Percentiles rank a stretch among this genome's conserved stretches.
These are phyloP conservation scores for Elongisporangium senticosum DNA, from an alignment of 352 stramenopile genomes.

Conservation along the genomic window DNA sequence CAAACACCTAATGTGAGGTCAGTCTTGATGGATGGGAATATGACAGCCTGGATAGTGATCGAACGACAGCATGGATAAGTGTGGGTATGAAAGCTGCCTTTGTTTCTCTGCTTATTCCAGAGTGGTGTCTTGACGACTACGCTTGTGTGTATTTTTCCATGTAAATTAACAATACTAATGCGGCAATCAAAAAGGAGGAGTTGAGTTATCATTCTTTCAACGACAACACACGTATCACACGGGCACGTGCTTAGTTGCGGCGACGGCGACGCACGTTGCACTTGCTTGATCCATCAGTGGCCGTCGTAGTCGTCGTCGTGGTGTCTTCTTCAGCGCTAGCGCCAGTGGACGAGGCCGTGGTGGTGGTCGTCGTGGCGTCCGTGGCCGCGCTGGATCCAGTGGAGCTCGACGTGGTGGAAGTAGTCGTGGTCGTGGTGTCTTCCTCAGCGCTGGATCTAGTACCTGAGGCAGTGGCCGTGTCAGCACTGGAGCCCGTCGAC, in stretches of 20 bases:
- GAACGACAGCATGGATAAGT: neutral
- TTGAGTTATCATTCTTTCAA: no score
- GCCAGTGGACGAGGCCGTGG: conserved; percentile 1
- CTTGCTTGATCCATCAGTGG: neutral
- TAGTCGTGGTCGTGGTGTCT: conserved; percentile 6
- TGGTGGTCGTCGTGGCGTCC: conserved; percentile 4
- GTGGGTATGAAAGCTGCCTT: neutral
- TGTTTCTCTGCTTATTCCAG: neutral
- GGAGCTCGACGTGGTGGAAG: conserved; percentile 5
- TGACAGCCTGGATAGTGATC: neutral
- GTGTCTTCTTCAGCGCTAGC: neutral
- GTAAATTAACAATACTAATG: no score
- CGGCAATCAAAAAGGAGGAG: no score
- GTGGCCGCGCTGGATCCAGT: conserved; percentile 4
- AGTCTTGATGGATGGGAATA: neutral
- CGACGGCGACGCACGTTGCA: conserved; percentile 1
- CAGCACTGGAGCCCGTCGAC: neutral
- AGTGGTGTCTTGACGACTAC: neutral
- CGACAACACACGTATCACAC: neutral
- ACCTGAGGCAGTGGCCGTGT: neutral
- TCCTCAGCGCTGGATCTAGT: neutral
- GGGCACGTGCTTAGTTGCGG: neutral
- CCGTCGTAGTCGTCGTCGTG: neutral
- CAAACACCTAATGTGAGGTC: neutral
- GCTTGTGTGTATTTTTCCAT: no score